Base-by-base conservation (phyloP, 202 grass and related monocot genomes). In the Schoenoplectus tabernaemontani region DNA sequence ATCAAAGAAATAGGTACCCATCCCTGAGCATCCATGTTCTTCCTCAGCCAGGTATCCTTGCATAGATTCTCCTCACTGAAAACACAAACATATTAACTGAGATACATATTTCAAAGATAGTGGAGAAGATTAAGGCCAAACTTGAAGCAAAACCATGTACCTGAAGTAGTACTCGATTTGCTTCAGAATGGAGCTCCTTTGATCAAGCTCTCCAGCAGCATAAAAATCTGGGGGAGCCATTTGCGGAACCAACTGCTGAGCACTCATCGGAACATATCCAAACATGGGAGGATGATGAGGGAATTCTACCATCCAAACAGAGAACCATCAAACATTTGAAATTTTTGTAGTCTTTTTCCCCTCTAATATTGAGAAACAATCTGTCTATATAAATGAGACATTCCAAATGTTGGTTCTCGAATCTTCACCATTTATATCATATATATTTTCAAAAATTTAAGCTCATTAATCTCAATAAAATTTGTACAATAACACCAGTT, bases 91-190 rank as follows among this genome's bases (percentile, higher is more conserved):
- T 5, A 72, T 16, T 2, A 83, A 83, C 46, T 69, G 59, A 54
- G 16, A 56, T 24, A 51, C 17, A 84, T 26, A 76, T 44, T 76
- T 76, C 41, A 76, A 33, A 16, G 7, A 44, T 68, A 57, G 3
- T 34, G 4, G 37, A 5, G 12, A 67, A 71, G 11, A 36, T 7
- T 1, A 64, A 54, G 15, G 36, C 4, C 19, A 53, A 34, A 68
- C 17, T 64, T 83, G n/a, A 11, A 17, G 12, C 62, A 76, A 66
- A 33, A 41, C 5, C 3, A 33, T 38, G 11, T 87, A 93, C 94
- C 94, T 93, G 85, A 97, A 97, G 85, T 97, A 97, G 58, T 85
- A 91, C 9, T 97, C 91, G 17, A 97, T 93, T 46, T 97, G 94
- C 12, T 4, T 77, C 5, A 84, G 67, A 58, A 90, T 61, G 1